Evolutionary conservation across 2,329 filamentous ascomycete species (phyloP), one percentile per base, ranked within the genome.

Genomic region (Blumeriella jaapii): DNA sequence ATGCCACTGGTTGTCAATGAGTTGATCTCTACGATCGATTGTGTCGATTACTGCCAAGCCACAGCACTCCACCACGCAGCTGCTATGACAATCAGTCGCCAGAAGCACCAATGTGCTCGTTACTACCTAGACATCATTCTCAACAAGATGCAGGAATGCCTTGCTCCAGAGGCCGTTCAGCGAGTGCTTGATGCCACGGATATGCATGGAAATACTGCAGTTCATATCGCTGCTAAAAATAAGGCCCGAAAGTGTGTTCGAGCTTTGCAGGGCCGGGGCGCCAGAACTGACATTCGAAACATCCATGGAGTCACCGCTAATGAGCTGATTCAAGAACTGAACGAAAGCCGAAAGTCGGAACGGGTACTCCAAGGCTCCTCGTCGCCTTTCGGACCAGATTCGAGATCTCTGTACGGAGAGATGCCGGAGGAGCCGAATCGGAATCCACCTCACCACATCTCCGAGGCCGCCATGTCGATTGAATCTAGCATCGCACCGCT

Each of bases 21-120:
- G 44, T 70, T 98, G 3, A 76, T 87, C 33, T 74, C 79, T 23
- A 95, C 89, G 0, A 76, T 94, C 24, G 78, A 80, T 34, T 74
- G 75, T 40, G 71, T 81, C 14, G 91, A 98, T 55, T 77, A 74
- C 57, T 78, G 78, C 32, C 82, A 84, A 9, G 82, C 80, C 41
- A 95, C 86, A 0, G 83, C 94, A 33, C 89, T 98, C 52, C 91
- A 96, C 54, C 89, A 96, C 56, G 87, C 93, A 27, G 84, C 87
- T 12, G 80, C 82, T 34, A 89, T 89, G 50, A 93, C 89, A 38
- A 83, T 81, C 34, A 80, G 85, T 32, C 63, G 71, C 4, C 82
- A 82, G 42, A 94, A 89, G 58, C 86, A 87, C 55, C 79, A 82
- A 14, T 93, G 83, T 52, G 86, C 87, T 19, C 74, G 85, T 20